Evolutionary conservation across 768 basidiomycete species (phyloP), one percentile per base, ranked within the genome.

Genomic region (Boletus vermiculosoides): DNA sequence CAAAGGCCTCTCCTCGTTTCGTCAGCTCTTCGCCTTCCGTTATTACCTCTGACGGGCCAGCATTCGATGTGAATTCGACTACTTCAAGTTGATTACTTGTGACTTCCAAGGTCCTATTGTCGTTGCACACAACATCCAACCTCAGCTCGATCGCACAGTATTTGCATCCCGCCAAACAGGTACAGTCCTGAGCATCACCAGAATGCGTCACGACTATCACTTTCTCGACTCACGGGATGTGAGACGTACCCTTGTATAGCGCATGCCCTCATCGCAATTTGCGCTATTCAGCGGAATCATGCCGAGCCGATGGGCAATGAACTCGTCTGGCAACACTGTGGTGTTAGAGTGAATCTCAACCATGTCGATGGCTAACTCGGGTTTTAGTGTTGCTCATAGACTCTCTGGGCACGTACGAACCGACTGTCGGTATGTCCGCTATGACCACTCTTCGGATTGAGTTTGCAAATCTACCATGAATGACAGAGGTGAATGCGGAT

Each of bases 341-440:
- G 93, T 94, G 71, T 99, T 99, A 54, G 82, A 82, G 57, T 88
- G 83, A 61, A 98, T 89, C 73, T 94, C 90, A 12, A 98, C 96
- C 74, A 96, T 88, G 77, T 99, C 97, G 61, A 99, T 98, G 36
- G 95, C 97, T 98, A 66, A 28, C 22, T 48, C 34, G 15, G 8
- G 45, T 34, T 22, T 61, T 39, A 66, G 63, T 36, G 36, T 40
- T 7, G 18, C 11, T 30, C 45, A 45, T n/a, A 45, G 37, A 9
- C 44, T 40, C 47, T 12, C 15, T 50, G 15, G 39, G 39, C 31
- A 16, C 7, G 25, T 36, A 78, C 90, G 69, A 68, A 94, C 95
- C 94, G 60, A 99, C 83, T 56, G 97, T 98, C 18, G 95, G 92
- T 60, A 99, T 86, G 73, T 98, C 94, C 30, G 97, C 96, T 75